Evolutionary conservation across 495 filamentous ascomycete genomes (phyloP).

Genomic region (Pseudoneurospora amorphoporcata): DNA sequence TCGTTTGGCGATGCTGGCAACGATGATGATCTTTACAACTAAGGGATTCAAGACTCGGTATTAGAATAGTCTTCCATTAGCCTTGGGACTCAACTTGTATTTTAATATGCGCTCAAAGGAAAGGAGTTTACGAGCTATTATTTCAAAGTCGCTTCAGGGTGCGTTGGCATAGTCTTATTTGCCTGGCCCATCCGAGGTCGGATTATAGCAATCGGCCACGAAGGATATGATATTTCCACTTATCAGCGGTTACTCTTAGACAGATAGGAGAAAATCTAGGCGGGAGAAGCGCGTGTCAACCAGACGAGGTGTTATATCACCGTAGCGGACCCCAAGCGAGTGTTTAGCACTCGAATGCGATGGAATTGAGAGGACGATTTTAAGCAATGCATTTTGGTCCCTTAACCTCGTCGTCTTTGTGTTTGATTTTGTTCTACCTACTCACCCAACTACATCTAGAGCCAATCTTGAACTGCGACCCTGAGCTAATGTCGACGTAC

Average conservation of each 20-base stretch:
- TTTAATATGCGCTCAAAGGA: background rate
- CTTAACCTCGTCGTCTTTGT: background rate
- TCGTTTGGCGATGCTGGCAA: conserved; percentile 76
- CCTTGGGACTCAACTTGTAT: background rate
- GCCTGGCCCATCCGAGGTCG: background rate
- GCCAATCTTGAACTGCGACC: background rate
- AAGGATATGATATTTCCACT: background rate
- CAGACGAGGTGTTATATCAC: background rate
- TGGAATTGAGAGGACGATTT: background rate
- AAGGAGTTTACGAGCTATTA: background rate
- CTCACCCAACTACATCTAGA: background rate
- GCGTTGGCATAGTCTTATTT: background rate
- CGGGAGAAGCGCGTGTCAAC: background rate
- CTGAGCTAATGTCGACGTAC: background rate
- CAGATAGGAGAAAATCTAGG: background rate
- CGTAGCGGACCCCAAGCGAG: background rate
- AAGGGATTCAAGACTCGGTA: conserved; percentile 3
- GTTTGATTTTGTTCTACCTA: background rate
- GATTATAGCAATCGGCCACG: background rate
- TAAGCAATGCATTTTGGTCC: background rate
- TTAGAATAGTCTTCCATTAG: background rate
- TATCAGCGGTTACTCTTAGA: background rate
- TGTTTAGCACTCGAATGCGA: background rate
- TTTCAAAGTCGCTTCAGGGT: background rate
- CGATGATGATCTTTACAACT: conserved; percentile 77